These are phyloP conservation scores for Pichia rugopelliculosa DNA, from an alignment of 805 yeast genomes.

Conservation along the genomic window DNA sequence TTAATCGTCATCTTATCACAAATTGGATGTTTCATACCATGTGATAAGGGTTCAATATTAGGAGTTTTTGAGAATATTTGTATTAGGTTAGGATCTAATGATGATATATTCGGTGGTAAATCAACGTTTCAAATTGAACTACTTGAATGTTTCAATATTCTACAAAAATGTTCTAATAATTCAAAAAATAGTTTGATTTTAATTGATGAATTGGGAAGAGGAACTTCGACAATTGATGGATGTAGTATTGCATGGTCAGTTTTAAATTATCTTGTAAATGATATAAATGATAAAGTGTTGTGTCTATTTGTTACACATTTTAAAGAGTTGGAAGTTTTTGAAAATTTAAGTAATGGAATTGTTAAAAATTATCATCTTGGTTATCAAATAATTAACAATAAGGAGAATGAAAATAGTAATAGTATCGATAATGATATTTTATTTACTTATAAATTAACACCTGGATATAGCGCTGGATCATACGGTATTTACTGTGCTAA, in stretches of 20 bases:
- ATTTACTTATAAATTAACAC: slow-evolving; percentile 44
- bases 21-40: slow-evolving; percentile 71
- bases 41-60: slow-evolving; percentile 40
- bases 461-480: slow-evolving; percentile 52
- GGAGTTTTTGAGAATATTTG: slow-evolving; percentile 55
- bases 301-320: slow-evolving; percentile 82
- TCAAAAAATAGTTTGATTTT: slow-evolving; percentile 47
- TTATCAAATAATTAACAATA: slow-evolving; percentile 22
- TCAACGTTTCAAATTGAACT: slow-evolving; percentile 81
- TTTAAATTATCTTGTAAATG: slow-evolving; percentile 45
- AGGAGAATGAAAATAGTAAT: neutral
- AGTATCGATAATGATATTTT: slow-evolving; percentile 32
- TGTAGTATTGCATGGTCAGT: slow-evolving; percentile 73
- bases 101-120: slow-evolving; percentile 64
- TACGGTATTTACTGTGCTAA: slow-evolving; percentile 84
- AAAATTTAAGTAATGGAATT: slow-evolving; percentile 27
- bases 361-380: slow-evolving; percentile 71
- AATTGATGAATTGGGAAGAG: slow-evolving; percentile 73
- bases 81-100: slow-evolving; percentile 75
- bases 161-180: slow-evolving; percentile 36
- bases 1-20: slow-evolving; percentile 66
- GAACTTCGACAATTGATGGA: slow-evolving; percentile 67
- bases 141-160: slow-evolving; percentile 54
- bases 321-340: slow-evolving; percentile 53
- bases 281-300: slow-evolving; percentile 37